Percentiles rank a stretch among this genome's conserved stretches.
Evolutionary conservation across 225 moss, liverwort and hornwort genomes (phyloP).

Genomic region (Lunularia cruciata): DNA sequence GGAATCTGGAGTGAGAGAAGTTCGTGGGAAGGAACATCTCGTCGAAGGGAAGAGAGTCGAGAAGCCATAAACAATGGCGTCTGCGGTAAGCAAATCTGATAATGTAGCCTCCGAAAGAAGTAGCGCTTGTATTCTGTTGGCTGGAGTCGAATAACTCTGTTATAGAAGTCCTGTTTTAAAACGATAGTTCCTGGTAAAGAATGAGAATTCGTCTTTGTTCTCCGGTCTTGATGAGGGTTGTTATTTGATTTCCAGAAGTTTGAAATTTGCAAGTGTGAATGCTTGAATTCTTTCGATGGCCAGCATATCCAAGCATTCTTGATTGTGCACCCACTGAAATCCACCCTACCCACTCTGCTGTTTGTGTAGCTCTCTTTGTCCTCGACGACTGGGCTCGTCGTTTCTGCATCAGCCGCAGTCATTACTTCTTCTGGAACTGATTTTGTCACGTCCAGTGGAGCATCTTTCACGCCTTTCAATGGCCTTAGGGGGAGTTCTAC

Average conservation of each 20-base stretch:
- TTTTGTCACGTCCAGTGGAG: constrained; percentile 6
- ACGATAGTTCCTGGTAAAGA: neutral
- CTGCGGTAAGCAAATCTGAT: neutral
- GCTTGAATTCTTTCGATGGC: neutral
- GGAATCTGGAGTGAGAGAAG: neutral
- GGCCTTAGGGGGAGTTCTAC: constrained; percentile 28
- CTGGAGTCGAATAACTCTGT: neutral
- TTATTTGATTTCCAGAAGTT: too few species aligned
- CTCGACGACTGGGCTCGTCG: neutral
- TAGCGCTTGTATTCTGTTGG: neutral
- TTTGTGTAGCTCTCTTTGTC: constrained; percentile 8
- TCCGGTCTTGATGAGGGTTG: neutral
- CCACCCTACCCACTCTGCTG: neutral
- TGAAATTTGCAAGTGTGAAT: too few species aligned
- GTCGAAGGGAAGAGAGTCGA: constrained; percentile 13
- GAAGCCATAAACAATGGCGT: constrained; percentile 18
- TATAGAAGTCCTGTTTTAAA: neutral
- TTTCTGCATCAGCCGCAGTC: neutral
- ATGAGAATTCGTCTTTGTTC: neutral
- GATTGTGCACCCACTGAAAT: neutral
- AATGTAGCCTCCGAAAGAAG: too few species aligned
- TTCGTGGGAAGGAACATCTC: neutral
- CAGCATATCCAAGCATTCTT: too few species aligned
- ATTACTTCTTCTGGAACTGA: neutral
- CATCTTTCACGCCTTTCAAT: constrained; percentile 23